phyloP scores from a whole-genome alignment of 1,139 yeast species.

The Yarrowia galli region DNA sequence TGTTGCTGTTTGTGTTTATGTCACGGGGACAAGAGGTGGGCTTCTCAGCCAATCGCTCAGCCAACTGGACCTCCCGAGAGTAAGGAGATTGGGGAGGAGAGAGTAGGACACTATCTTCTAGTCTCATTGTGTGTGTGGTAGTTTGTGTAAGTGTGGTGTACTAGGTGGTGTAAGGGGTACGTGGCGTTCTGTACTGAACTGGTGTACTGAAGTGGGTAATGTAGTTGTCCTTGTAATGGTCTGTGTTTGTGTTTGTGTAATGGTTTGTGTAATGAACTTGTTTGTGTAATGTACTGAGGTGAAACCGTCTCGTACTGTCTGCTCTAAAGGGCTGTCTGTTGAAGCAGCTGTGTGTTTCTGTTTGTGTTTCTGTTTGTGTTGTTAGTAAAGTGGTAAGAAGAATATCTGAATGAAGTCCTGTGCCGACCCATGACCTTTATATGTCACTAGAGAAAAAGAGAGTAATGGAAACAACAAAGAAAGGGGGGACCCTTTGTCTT shows the following conservation, averaged over 20 bases:
- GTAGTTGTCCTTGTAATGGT: too few relatives aligned
- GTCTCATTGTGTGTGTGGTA: constrained; percentile 38
- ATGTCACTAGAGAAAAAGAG: constrained; percentile 26
- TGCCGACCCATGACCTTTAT: constrained; percentile 38
- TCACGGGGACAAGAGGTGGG: constrained; percentile 31
- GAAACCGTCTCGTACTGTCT: too few relatives aligned
- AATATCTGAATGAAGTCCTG: constrained; percentile 27
- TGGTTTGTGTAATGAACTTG: constrained; percentile 15
- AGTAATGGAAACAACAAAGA: constrained; percentile 27
- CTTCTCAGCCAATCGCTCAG: constrained; percentile 39
- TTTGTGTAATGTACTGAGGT: too few relatives aligned
- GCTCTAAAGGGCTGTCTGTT: constrained; percentile 35
- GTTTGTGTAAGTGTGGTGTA: constrained; percentile 2
- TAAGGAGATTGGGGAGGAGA: constrained; percentile 48
- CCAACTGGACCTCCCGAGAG: constrained; percentile 43
- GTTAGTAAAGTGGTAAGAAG: background rate
- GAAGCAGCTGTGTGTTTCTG: constrained; percentile 37
- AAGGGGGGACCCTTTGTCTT: too few relatives aligned
- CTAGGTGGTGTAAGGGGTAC: too few relatives aligned
- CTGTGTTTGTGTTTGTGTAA: background rate
- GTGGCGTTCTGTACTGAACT: too few relatives aligned
- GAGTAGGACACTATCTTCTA: constrained; percentile 42
- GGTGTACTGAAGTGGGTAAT: too few relatives aligned
- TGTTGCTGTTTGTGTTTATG: background rate
- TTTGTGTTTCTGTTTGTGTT: constrained; percentile 4